A percentile compares a stretch with the other conserved stretches of the same genome.
Evolutionary conservation across 345 rosid species (phyloP).

Genomic region (Abelmoschus esculentus): DNA sequence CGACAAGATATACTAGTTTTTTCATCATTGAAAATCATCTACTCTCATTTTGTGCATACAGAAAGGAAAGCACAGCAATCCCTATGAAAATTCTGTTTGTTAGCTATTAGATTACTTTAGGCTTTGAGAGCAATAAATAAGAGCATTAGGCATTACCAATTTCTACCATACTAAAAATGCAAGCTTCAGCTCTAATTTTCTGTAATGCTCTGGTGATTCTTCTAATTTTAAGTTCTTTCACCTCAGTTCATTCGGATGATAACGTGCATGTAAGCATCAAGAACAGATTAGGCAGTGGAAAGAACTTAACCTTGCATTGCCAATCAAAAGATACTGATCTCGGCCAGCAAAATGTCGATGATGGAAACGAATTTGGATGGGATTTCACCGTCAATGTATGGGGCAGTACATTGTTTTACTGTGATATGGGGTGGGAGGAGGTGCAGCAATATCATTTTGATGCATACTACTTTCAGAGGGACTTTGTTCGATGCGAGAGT

Average conservation of each 20-base stretch:
- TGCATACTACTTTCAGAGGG: constrained; percentile 30
- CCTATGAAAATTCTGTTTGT: neutral
- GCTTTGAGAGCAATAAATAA: neutral
- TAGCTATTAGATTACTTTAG: neutral
- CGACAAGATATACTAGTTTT: neutral
- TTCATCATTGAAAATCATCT: neutral
- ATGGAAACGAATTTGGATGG: constrained; percentile 44
- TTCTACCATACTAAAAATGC: neutral
- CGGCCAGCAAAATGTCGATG: constrained; percentile 32
- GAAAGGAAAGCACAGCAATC: neutral
- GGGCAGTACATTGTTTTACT: constrained; percentile 42
- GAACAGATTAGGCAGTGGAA: constrained; percentile 38
- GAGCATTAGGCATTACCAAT: neutral
- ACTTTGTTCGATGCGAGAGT: constrained; percentile 23
- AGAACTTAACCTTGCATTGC: constrained; percentile 44
- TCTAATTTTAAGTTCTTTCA: constrained; percentile 14
- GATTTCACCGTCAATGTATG: constrained; percentile 29
- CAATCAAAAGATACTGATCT: constrained; percentile 49
- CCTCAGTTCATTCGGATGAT: constrained; percentile 14
- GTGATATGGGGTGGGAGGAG: constrained; percentile 36
- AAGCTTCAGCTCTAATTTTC: neutral
- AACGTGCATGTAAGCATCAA: constrained; percentile 28
- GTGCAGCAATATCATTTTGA: constrained; percentile 30
- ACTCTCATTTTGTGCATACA: neutral
- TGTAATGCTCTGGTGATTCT: constrained; percentile 1